Percentiles rank a stretch among this genome's conserved stretches.
phyloP scores from a whole-genome alignment of 1,139 yeast species.

The Candida buenavistaensis region DNA sequence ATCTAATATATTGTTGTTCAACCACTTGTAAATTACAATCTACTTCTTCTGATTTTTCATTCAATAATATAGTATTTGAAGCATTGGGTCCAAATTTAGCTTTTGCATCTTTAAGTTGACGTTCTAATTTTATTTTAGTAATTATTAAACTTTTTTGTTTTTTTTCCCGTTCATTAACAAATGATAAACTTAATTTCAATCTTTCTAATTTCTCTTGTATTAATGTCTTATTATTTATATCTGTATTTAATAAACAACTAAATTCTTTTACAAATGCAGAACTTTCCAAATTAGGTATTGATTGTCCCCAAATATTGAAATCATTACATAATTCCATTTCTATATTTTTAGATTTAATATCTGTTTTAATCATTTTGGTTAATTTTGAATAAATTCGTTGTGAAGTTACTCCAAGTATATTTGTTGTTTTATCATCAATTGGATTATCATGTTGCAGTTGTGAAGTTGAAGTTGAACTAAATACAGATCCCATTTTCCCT shows the following conservation, averaged over 20 bases:
- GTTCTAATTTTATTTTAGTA: conserved; percentile 33
- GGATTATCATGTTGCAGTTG: conserved; percentile 9
- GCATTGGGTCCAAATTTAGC: conserved; percentile 46
- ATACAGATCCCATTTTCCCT: conserved; percentile 25
- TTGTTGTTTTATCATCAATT: conserved; percentile 8
- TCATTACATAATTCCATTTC: conserved; percentile 20
- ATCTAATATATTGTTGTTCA: conserved; percentile 48
- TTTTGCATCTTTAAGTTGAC: conserved; percentile 39
- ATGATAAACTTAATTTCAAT: conserved; percentile 40
- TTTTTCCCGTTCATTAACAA: conserved; percentile 52
- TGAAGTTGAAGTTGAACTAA: conserved; percentile 10
- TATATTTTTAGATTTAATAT: conserved; percentile 11
- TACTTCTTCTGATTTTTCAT: conserved; percentile 52
- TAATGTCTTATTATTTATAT: conserved; percentile 30
- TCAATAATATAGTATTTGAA: conserved; percentile 36
- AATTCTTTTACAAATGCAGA: conserved; percentile 41
- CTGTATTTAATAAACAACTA: conserved; percentile 35
- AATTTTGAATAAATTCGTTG: conserved; percentile 12
- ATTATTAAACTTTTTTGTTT: conserved; percentile 39
- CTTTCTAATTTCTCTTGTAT: conserved; percentile 40
- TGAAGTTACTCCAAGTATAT: conserved; percentile 10
- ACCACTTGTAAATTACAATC: conserved; percentile 50
- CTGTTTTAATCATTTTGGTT: conserved; percentile 14
- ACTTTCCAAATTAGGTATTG: conserved; percentile 41
- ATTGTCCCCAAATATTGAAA: conserved; percentile 42